phyloP scores from a whole-genome alignment of 2,329 filamentous ascomycete genomes.

The Penicillium sp. region DNA sequence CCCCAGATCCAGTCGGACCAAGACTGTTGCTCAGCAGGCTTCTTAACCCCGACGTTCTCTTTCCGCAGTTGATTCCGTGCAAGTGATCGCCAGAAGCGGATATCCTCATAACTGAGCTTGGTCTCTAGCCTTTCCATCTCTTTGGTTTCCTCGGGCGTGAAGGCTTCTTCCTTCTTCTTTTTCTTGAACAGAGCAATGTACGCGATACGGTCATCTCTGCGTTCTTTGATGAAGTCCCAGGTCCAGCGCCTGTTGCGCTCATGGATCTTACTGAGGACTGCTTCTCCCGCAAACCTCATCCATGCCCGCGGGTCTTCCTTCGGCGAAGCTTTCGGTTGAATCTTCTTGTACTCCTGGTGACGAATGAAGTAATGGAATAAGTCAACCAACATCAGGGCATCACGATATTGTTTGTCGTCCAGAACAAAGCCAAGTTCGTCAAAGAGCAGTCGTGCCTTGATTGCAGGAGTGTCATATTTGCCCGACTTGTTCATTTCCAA shows the following conservation, averaged over 20 bases:
- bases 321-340: constrained; percentile 79
- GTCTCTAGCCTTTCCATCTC: constrained; percentile 77
- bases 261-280: constrained; percentile 90
- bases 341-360: constrained; percentile 93
- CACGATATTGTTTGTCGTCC: constrained; percentile 95
- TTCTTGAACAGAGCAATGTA: constrained; percentile 98
- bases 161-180: constrained; percentile 70
- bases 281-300: constrained; percentile 87
- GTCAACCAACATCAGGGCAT: constrained; percentile 96
- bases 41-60: constrained; percentile 88
- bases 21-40: constrained; percentile 70
- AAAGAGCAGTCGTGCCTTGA: constrained; percentile 89
- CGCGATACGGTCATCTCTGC: constrained; percentile 80
- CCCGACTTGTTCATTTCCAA: constrained; percentile 94
- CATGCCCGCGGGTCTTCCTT: constrained; percentile 92
- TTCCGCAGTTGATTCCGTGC: constrained; percentile 93
- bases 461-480: constrained; percentile 73
- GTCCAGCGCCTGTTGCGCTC: constrained; percentile 91
- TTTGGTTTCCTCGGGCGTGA: constrained; percentile 69
- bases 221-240: constrained; percentile 92
- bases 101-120: constrained; percentile 90
- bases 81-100: constrained; percentile 94
- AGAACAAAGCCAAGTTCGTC: constrained; percentile 98
- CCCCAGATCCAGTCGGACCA: constrained; percentile 96
- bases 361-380: constrained; percentile 98